Percentiles rank a stretch among this genome's conserved stretches.
Evolutionary conservation across 1,284 basidiomycete genomes (phyloP).

Genomic region (Fomitopsis palustris): DNA sequence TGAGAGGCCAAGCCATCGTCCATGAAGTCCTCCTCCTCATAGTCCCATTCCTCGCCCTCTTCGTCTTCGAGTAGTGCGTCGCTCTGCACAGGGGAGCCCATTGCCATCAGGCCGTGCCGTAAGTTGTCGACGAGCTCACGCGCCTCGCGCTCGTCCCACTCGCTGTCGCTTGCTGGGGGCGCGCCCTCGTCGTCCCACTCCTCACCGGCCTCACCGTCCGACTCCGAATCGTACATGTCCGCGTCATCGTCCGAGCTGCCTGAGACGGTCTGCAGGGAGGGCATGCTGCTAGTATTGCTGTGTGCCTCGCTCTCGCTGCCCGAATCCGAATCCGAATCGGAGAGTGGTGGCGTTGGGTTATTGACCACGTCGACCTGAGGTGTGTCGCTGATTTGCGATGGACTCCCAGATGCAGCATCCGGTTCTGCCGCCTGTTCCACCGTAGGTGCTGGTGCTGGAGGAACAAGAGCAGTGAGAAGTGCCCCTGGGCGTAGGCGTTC

Average conservation of each 20-base stretch:
- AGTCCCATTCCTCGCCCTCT: constrained; percentile 5
- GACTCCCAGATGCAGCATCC: not conserved
- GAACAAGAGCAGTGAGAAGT: not conserved
- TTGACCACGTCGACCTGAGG: not conserved
- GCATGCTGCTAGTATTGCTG: constrained; percentile 16
- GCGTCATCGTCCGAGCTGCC: constrained; percentile 22
- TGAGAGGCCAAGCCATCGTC: not conserved
- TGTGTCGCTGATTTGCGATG: not conserved
- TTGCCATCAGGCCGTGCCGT: not conserved
- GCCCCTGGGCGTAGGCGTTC: not conserved
- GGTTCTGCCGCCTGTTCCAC: not conserved
- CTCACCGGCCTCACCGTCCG: constrained; percentile 4
- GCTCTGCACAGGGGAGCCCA: not conserved
- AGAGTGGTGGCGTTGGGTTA: constrained; percentile 3
- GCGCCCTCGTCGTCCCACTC: constrained; percentile 1
- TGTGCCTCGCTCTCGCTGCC: constrained; percentile 14
- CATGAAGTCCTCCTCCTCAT: constrained; percentile 1
- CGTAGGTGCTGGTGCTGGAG: not conserved
- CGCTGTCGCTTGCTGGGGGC: not conserved
- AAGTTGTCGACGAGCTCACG: not conserved
- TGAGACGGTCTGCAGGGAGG: constrained; percentile 26
- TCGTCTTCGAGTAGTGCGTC: not conserved
- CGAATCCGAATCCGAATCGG: constrained; percentile 4
- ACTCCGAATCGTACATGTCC: constrained; percentile 8
- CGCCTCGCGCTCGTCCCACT: constrained; percentile 1